Conservation (phyloP, 495 filamentous ascomycete species). For the Peziza echinospora region DNA sequence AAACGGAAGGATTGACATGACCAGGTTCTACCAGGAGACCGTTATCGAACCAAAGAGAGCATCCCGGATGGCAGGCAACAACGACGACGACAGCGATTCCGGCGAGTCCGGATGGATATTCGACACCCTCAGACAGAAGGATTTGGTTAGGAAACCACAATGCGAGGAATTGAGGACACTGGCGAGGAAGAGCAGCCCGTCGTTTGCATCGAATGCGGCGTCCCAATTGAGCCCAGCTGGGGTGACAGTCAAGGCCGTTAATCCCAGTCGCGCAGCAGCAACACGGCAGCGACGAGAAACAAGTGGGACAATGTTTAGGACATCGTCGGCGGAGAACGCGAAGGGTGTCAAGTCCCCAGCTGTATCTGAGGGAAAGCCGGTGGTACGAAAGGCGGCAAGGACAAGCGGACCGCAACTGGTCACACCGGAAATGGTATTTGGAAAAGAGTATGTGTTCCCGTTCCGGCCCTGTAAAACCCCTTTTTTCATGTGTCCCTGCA, state of each 20-base stretch:
- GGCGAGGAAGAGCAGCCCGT: background rate
- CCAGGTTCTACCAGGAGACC: conserved; percentile 18
- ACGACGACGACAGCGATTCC: background rate
- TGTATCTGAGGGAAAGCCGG: too few species aligned
- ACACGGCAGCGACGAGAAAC: background rate
- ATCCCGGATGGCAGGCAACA: background rate
- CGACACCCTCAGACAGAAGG: background rate
- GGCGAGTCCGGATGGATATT: background rate
- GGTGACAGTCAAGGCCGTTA: background rate
- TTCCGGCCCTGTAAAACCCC: too few species aligned
- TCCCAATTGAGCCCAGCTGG: too few species aligned
- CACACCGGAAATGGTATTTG: background rate
- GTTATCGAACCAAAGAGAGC: background rate
- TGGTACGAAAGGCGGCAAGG: too few species aligned
- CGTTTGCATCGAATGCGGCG: too few species aligned
- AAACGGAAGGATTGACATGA: conserved; percentile 15
- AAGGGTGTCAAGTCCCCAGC: too few species aligned
- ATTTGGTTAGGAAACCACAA: background rate
- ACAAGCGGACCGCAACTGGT: background rate
- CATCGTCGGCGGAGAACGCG: too few species aligned
- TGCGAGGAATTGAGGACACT: background rate
- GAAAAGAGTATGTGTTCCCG: background rate
- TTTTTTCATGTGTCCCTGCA: too few species aligned
- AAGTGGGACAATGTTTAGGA: background rate
- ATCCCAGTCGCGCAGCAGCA: background rate